These are phyloP conservation scores for Salix dunnii DNA, from an alignment of 345 rosid species.

Conservation along the genomic window DNA sequence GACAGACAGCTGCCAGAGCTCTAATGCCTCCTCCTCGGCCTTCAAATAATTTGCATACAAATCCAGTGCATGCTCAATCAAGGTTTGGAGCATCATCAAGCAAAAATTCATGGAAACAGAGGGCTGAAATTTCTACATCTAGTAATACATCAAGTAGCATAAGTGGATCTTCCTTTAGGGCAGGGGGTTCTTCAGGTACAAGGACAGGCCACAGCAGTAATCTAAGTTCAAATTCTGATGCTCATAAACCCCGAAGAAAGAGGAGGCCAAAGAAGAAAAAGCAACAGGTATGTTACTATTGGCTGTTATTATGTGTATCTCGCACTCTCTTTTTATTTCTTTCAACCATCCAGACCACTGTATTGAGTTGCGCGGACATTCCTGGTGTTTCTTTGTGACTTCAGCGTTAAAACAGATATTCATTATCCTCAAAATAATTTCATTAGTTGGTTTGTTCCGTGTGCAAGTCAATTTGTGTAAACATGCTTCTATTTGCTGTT, in stretches of 20 bases:
- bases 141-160: slow-evolving; percentile 51
- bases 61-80: slow-evolving; percentile 36
- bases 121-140: slow-evolving; percentile 51
- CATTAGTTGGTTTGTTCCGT: neutral
- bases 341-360: neutral
- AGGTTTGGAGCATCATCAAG: slow-evolving; percentile 69
- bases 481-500: neutral
- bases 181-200: slow-evolving; percentile 44
- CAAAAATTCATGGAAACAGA: slow-evolving; percentile 42
- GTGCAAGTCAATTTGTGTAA: neutral
- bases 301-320: neutral
- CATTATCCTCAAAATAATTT: neutral
- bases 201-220: slow-evolving; percentile 79
- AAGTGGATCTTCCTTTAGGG: slow-evolving; percentile 48
- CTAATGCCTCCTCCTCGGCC: slow-evolving; percentile 94
- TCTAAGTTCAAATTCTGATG: slow-evolving; percentile 91
- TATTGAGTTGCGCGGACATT: neutral
- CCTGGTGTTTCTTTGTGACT: neutral
- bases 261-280: slow-evolving; percentile 93
- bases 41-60: slow-evolving; percentile 39
- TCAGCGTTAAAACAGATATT: neutral
- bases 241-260: slow-evolving; percentile 85
- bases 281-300: slow-evolving; percentile 13
- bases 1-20: slow-evolving; percentile 74
- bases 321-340: neutral